A percentile compares a stretch with the other conserved stretches of the same genome.
Evolutionary conservation across 225 moss, liverwort and hornwort genomes (phyloP).

Genomic region (Physcomitrellopsis africana): DNA sequence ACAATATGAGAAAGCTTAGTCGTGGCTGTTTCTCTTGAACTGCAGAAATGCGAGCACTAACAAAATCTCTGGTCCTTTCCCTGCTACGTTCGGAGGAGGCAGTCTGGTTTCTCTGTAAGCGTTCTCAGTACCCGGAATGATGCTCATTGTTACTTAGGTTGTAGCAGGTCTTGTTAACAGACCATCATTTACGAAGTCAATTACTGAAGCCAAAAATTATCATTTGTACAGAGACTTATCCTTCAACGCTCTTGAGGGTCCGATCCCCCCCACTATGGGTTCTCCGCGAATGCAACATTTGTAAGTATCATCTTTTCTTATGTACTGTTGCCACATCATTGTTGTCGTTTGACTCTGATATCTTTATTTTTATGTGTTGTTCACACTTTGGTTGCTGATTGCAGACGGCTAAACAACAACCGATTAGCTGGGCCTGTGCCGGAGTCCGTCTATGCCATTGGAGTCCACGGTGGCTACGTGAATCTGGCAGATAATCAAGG

Average conservation of each 20-base stretch:
- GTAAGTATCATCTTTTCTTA: conserved; percentile 45
- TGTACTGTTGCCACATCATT: neutral
- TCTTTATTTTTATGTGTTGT: neutral
- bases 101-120: conserved; percentile 77
- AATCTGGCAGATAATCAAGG: conserved; percentile 81
- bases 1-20: neutral
- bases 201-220: neutral
- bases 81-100: conserved; percentile 61
- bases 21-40: conserved; percentile 8
- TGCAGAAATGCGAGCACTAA: conserved; percentile 93
- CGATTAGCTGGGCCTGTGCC: conserved; percentile 80
- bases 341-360: neutral
- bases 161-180: neutral
- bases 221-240: conserved; percentile 73
- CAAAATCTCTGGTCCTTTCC: conserved; percentile 72
- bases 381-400: neutral
- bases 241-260: conserved; percentile 69
- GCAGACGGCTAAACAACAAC: conserved; percentile 84
- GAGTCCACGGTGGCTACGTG: conserved; percentile 88
- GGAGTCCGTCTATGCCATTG: conserved; percentile 81
- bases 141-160: neutral
- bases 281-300: conserved; percentile 75
- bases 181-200: neutral
- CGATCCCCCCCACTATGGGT: conserved; percentile 79
- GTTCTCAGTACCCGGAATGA: neutral